Percentiles rank a stretch among this genome's conserved stretches.
phyloP scores from a whole-genome alignment of 495 filamentous ascomycete species.

The Podospora bellae-mahoneyi region DNA sequence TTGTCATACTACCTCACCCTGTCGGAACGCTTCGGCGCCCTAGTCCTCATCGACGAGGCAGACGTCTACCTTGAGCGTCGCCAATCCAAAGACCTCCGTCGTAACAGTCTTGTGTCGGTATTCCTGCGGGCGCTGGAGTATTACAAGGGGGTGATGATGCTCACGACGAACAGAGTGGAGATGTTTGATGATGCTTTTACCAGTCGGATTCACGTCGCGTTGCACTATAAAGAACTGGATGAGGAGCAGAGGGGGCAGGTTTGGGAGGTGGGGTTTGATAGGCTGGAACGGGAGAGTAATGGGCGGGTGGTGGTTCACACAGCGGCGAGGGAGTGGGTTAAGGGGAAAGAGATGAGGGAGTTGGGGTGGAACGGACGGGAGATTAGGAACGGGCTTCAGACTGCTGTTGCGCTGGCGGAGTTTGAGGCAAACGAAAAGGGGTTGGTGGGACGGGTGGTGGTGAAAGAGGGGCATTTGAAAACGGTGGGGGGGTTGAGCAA shows the following conservation, averaged over 20 bases:
- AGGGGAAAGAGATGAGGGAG: constrained; percentile 23
- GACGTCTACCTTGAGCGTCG: constrained; percentile 60
- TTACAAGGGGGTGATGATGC: constrained; percentile 41
- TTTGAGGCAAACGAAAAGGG: constrained; percentile 38
- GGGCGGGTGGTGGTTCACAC: not conserved
- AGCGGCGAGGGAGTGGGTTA: not conserved
- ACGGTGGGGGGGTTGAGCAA: constrained; percentile 40
- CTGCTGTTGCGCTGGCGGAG: constrained; percentile 44
- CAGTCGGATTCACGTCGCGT: constrained; percentile 42
- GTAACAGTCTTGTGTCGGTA: constrained; percentile 75
- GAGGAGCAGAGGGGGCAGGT: constrained; percentile 37
- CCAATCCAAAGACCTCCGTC: constrained; percentile 64
- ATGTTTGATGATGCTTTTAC: constrained; percentile 44
- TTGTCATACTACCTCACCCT: constrained; percentile 39
- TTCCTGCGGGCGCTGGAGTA: constrained; percentile 44
- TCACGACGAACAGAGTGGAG: constrained; percentile 45
- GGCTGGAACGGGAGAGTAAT: constrained; percentile 22
- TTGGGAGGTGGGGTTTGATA: constrained; percentile 42
- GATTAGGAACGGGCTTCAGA: constrained; percentile 45
- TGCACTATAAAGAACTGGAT: constrained; percentile 38
- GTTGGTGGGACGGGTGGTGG: constrained; percentile 21
- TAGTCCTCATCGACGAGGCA: constrained; percentile 45
- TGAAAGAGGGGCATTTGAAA: constrained; percentile 37
- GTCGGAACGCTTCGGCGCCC: constrained; percentile 42
- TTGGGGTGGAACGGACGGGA: constrained; percentile 41